These are phyloP conservation scores for Gastrolobium villosum DNA, from an alignment of 306 rosid species.

Conservation along the genomic window DNA sequence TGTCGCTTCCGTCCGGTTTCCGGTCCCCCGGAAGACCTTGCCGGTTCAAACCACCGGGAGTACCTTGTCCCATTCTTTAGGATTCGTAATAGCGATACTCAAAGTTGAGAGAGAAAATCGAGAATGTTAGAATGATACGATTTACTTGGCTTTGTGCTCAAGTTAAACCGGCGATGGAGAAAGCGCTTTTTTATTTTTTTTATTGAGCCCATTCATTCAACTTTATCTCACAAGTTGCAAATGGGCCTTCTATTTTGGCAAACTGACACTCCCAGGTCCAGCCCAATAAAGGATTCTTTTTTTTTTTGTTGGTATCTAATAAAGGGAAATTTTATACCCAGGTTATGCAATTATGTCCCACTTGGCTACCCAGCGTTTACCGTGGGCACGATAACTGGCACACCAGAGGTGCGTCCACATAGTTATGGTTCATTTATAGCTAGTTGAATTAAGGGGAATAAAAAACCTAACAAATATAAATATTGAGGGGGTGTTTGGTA, in stretches of 20 bases:
- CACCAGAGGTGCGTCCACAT: no score
- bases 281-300: background rate
- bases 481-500: no score
- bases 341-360: no score
- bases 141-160: conserved; percentile 38
- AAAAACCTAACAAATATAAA: no score
- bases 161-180: background rate
- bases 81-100: background rate
- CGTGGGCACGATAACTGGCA: no score
- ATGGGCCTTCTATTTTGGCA: no score
- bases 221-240: no score
- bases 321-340: no score
- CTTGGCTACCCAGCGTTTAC: no score
- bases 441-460: no score
- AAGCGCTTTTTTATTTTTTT: background rate
- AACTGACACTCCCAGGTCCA: background rate
- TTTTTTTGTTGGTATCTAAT: no score
- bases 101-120: conserved; percentile 12
- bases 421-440: no score
- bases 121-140: background rate
- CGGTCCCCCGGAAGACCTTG: conserved; percentile 85
- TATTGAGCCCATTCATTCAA: conserved; percentile 10
- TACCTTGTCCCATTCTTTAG: conserved; percentile 84
- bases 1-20: conserved; percentile 76
- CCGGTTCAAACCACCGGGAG: conserved; percentile 92